A percentile compares a stretch with the other conserved stretches of the same genome.
Conservation (phyloP, 805 yeast species). For the Candida patagonica region DNA sequence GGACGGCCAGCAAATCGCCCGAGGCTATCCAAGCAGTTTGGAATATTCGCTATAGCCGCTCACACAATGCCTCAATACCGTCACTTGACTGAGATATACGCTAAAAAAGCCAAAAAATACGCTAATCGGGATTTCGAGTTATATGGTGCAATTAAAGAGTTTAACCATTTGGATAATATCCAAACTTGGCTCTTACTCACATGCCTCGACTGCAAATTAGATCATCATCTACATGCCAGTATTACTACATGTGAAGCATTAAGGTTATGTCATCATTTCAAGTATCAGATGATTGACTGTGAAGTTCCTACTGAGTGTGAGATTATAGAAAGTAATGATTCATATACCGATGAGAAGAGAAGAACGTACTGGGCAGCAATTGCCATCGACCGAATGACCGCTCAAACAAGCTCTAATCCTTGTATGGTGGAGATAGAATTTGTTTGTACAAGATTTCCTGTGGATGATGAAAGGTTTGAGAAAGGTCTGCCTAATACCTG, state of each 20-base stretch:
- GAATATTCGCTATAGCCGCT: background rate
- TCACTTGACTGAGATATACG: background rate
- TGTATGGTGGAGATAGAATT: background rate
- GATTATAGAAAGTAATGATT: background rate
- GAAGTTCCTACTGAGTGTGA: background rate
- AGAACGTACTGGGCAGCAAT: background rate
- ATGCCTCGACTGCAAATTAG: background rate
- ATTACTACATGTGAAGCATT: background rate
- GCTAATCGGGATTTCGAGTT: background rate
- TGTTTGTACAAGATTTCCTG: background rate
- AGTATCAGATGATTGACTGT: background rate
- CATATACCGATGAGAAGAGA: background rate
- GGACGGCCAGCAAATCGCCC: background rate
- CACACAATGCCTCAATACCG: background rate
- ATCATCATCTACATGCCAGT: background rate
- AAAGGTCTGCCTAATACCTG: background rate
- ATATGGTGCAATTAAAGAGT: background rate
- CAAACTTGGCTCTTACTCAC: background rate
- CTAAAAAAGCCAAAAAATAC: background rate
- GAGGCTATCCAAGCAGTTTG: background rate
- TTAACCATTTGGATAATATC: background rate
- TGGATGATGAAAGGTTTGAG: background rate
- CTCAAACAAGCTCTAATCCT: background rate
- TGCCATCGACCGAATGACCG: background rate
- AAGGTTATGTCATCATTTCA: background rate